Evolutionary conservation across 2,329 filamentous ascomycete genomes (phyloP).

Genomic region (Sclerotinia spermophila): DNA sequence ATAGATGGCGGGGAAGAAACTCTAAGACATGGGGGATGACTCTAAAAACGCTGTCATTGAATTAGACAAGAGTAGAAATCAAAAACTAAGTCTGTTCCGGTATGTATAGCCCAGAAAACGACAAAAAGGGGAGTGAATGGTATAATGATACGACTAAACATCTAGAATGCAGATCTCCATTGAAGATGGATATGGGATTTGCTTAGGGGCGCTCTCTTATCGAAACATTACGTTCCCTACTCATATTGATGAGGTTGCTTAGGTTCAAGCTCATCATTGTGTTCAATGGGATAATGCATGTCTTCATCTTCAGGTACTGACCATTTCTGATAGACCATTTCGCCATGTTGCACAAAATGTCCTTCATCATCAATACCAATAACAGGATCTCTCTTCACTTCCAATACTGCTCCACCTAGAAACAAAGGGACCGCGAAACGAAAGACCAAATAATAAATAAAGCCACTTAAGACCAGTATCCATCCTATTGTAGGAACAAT

Average conservation of each 20-base stretch:
- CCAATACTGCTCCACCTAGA: not conserved
- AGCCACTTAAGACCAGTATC: not conserved
- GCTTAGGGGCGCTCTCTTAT: not conserved
- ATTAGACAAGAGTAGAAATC: not conserved
- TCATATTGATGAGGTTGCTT: not conserved
- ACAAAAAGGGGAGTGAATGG: not conserved
- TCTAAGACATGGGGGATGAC: not conserved
- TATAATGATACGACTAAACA: not conserved
- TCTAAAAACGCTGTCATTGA: not conserved
- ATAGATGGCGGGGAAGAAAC: not conserved
- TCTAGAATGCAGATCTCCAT: not conserved
- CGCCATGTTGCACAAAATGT: not conserved
- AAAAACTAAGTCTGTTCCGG: not conserved
- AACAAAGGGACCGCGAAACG: not conserved
- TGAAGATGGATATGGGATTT: not conserved
- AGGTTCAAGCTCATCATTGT: not conserved
- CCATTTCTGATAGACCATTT: constrained; percentile 18
- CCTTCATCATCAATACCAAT: constrained; percentile 1
- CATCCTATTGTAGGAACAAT: constrained; percentile 19
- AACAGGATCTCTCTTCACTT: not conserved
- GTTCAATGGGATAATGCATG: not conserved
- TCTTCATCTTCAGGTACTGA: constrained; percentile 6
- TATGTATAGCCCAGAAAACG: not conserved
- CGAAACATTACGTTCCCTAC: too few relatives aligned
- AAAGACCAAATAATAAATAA: constrained; percentile 8